Evolutionary conservation across 1,284 basidiomycete species (phyloP).

Genomic region (Grifola frondosa): DNA sequence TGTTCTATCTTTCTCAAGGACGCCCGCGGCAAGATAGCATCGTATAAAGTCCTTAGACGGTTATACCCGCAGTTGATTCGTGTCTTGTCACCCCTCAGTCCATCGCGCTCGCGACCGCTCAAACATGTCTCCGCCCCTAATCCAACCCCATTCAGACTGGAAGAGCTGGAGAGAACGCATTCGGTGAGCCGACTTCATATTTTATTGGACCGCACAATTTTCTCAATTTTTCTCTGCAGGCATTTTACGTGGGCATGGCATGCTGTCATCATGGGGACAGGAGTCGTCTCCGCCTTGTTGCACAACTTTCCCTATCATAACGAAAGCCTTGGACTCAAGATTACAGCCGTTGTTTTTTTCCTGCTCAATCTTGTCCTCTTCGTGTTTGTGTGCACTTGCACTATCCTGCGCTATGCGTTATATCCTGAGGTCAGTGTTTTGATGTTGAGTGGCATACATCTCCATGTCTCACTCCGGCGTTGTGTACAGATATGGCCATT

Average conservation of each 20-base stretch:
- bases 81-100: constrained; percentile 6
- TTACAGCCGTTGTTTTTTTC: constrained; percentile 45
- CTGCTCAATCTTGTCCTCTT: constrained; percentile 55
- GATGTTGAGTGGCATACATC: too few species aligned
- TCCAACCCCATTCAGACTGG: constrained; percentile 27
- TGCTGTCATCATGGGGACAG: constrained; percentile 47
- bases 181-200: constrained; percentile 16
- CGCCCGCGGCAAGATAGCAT: constrained; percentile 1
- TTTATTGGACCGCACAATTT: background rate
- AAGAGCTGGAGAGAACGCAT: constrained; percentile 30
- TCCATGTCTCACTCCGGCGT: background rate
- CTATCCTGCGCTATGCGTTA: constrained; percentile 44
- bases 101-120: background rate
- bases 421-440: constrained; percentile 46
- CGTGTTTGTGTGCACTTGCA: constrained; percentile 41
- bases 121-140: constrained; percentile 13
- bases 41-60: constrained; percentile 11
- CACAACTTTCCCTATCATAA: constrained; percentile 42
- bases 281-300: constrained; percentile 39
- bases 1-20: constrained; percentile 10
- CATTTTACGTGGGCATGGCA: constrained; percentile 49
- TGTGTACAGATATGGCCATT: constrained; percentile 24
- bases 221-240: constrained; percentile 21
- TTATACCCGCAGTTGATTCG: background rate
- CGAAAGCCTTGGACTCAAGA: constrained; percentile 30